Evolutionary conservation across 768 basidiomycete genomes (phyloP), one percentile per base, ranked within the genome.

Genomic region (Solioccasus polychromus): DNA sequence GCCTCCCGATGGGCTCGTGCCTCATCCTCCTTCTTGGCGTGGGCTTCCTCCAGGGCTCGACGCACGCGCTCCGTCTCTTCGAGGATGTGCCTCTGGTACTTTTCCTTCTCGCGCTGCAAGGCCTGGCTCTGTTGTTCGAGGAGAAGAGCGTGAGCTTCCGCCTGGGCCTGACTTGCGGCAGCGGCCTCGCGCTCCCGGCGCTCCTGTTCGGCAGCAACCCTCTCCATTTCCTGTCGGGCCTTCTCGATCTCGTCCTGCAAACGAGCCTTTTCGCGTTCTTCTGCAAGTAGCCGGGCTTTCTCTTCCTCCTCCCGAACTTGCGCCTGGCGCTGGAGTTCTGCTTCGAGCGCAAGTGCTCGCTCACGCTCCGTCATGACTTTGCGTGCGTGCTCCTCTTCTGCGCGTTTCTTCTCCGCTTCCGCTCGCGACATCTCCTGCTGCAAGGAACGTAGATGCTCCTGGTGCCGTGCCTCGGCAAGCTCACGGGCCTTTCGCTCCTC

Each of bases 401-500:
- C 44, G 2, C 20, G 57, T 42, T 57, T 52, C 39, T 50, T 54
- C 42, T 59, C 66, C 2, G 39, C 55, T 14, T 62, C 66, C 1
- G 44, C 37, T n/a, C 52, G 58, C 19, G 17, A 17, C 62, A 66
- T 58, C 28, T 66, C 55, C 22, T 60, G 46, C 36, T 63, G 51
- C 17, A 66, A 35, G 19, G 51, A 43, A 19, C 50, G 64, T 8
- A 68, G 51, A 44, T 66, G 63, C 29, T 65, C 54, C 35, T 61
- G 60, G 42, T 67, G 63, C 15, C 30, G 56, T 8, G 53, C 57
- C 37, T 67, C 65, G 14, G 61, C 59, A 8, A 54, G 54, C 22
- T 57, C 50, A 24, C 66, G 48, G 17, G 51, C 51, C 20, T 50
- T 59, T 30, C 66, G 66, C 32, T 68, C 64, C 43, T 66, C 66